Conservation (phyloP, 441 rosid species). For the Flueggea neowawraea region DNA sequence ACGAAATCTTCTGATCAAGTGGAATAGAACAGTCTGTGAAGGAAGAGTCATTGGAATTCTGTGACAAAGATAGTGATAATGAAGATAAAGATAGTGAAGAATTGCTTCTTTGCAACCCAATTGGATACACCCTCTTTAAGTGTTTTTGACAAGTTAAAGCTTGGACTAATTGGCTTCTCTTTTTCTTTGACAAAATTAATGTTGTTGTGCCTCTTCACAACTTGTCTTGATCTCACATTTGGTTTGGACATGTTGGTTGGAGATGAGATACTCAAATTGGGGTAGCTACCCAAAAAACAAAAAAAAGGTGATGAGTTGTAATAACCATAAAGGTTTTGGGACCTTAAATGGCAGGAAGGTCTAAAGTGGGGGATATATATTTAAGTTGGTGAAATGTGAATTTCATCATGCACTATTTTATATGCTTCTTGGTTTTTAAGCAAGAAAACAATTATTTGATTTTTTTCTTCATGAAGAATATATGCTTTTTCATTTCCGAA, state of each 20-base stretch:
- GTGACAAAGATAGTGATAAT: slow-evolving; percentile 76
- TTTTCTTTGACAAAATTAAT: slow-evolving; percentile 24
- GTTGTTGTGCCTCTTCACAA: slow-evolving; percentile 31
- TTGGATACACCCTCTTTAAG: slow-evolving; percentile 78
- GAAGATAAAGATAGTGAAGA: slow-evolving; percentile 82
- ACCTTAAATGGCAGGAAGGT: slow-evolving; percentile 11
- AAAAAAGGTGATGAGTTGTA: slow-evolving; percentile 6
- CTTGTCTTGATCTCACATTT: slow-evolving; percentile 26
- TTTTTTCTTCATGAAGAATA: background rate
- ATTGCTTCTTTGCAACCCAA: slow-evolving; percentile 62
- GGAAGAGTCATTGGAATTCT: slow-evolving; percentile 76
- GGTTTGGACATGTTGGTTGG: slow-evolving; percentile 34
- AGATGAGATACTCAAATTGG: slow-evolving; percentile 16
- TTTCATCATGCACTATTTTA: slow-evolving; percentile 37
- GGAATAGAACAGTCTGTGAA: slow-evolving; percentile 55
- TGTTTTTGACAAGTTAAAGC: slow-evolving; percentile 49
- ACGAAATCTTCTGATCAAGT: slow-evolving; percentile 47
- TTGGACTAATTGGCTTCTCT: slow-evolving; percentile 27
- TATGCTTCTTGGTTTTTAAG: slow-evolving; percentile 34
- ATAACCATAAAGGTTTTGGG: slow-evolving; percentile 12
- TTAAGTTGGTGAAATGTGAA: slow-evolving; percentile 68
- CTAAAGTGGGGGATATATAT: slow-evolving; percentile 13
- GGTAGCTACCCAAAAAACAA: slow-evolving; percentile 7
- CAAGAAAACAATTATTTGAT: slow-evolving; percentile 10
- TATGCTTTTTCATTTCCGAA: background rate